These are phyloP conservation scores for Penicillium verhagenii DNA, from an alignment of 495 filamentous ascomycete species.

Conservation along the genomic window DNA sequence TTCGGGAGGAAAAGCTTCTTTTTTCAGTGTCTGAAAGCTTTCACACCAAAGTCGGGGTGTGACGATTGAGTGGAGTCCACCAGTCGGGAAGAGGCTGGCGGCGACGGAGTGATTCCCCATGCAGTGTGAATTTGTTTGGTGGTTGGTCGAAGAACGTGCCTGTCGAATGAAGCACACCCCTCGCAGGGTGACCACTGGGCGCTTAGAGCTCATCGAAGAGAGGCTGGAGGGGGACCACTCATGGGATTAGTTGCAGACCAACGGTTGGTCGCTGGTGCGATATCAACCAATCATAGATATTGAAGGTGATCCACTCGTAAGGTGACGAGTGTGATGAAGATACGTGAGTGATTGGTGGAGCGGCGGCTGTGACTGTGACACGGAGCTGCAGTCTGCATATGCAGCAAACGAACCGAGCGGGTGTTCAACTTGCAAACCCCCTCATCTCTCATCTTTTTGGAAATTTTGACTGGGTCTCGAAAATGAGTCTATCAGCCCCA, in stretches of 20 bases:
- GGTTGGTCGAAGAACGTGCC: slow-evolving; percentile 7
- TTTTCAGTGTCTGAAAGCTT: slow-evolving; percentile 23
- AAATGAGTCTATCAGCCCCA: background rate
- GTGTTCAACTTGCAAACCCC: slow-evolving; percentile 4
- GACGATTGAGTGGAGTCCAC: slow-evolving; percentile 17
- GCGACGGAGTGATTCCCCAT: slow-evolving; percentile 8
- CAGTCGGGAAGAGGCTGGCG: slow-evolving; percentile 1
- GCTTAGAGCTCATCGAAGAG: slow-evolving; percentile 25
- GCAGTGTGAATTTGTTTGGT: slow-evolving; percentile 14
- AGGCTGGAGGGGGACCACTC: slow-evolving; percentile 13
- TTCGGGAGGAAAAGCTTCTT: slow-evolving; percentile 26
- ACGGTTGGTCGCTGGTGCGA: slow-evolving; percentile 12
- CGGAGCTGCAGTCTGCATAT: slow-evolving; percentile 28
- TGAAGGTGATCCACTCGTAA: slow-evolving; percentile 10
- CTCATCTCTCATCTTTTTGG: background rate
- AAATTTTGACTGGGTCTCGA: background rate
- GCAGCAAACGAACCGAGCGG: slow-evolving; percentile 24
- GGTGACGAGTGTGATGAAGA: slow-evolving; percentile 28
- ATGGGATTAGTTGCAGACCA: background rate
- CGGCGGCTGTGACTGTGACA: slow-evolving; percentile 42
- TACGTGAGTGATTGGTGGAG: slow-evolving; percentile 28
- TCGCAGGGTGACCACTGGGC: slow-evolving; percentile 12
- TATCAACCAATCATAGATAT: slow-evolving; percentile 11
- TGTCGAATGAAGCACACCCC: slow-evolving; percentile 23
- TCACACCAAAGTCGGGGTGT: slow-evolving; percentile 7